Conservation (phyloP, 1,284 basidiomycete species). For the Melampsora larici-populina region DNA sequence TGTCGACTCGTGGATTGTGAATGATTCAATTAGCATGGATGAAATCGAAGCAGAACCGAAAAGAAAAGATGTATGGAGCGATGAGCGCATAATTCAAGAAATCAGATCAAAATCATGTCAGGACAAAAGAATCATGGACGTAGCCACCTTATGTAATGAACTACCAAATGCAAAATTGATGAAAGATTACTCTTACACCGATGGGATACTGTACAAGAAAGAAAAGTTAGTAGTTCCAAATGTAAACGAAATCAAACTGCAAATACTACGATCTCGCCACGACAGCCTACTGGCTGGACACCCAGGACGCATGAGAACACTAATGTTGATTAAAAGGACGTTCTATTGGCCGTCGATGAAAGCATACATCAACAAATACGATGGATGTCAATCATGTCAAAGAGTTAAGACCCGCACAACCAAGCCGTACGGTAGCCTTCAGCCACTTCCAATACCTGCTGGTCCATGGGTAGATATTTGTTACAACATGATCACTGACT, state of each 20-base stretch:
- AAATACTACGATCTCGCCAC: not conserved
- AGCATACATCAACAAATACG: too few relatives aligned
- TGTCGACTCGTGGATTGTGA: not conserved
- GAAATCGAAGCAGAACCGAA: not conserved
- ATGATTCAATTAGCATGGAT: not conserved
- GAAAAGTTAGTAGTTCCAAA: not conserved
- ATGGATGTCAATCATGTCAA: too few relatives aligned
- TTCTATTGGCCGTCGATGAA: too few relatives aligned
- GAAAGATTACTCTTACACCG: not conserved
- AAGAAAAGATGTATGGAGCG: not conserved
- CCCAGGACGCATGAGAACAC: too few relatives aligned
- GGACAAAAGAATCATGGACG: not conserved
- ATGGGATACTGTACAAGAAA: not conserved
- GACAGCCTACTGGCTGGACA: too few relatives aligned
- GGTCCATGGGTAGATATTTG: too few relatives aligned
- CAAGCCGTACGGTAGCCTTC: too few relatives aligned
- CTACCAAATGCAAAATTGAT: not conserved
- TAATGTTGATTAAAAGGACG: too few relatives aligned
- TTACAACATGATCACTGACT: too few relatives aligned
- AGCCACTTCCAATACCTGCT: too few relatives aligned
- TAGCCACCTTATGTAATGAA: not conserved
- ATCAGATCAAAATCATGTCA: not conserved
- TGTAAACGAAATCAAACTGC: not conserved
- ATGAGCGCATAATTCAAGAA: not conserved
- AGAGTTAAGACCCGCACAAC: too few relatives aligned